Percentiles rank a stretch among this genome's conserved stretches.
phyloP scores from a whole-genome alignment of 352 stramenopile genomes.

The Phytophthora tubulina region DNA sequence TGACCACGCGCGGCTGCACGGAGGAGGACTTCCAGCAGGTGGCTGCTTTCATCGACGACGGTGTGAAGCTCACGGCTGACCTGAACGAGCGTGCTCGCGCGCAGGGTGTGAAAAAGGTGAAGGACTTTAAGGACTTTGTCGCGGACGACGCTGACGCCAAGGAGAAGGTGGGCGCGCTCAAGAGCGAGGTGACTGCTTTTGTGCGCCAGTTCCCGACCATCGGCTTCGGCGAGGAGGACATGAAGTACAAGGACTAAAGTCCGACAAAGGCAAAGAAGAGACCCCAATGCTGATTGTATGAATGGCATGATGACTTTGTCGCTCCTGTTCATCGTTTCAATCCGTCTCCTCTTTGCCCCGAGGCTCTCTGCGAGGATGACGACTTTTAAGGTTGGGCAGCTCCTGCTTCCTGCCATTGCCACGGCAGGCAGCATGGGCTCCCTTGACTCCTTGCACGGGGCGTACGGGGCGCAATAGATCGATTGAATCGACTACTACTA shows the following conservation, averaged over 20 bases:
- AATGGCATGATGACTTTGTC: conserved; percentile 25
- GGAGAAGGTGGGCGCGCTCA: conserved; percentile 81
- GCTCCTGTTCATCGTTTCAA: conserved; percentile 14
- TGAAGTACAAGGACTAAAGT: conserved; percentile 88
- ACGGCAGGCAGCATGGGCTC: conserved; percentile 21
- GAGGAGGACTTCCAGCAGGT: conserved; percentile 97
- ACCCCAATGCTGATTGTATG: conserved; percentile 10
- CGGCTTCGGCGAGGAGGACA: conserved; percentile 95
- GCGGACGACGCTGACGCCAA: conserved; percentile 52
- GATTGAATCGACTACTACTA: background rate
- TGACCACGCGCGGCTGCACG: conserved; percentile 96
- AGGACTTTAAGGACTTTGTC: conserved; percentile 89
- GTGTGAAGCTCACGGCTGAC: conserved; percentile 93
- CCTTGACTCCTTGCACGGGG: conserved; percentile 28
- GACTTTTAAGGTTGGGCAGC: background rate
- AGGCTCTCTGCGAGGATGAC: conserved; percentile 27
- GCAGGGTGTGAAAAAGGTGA: conserved; percentile 97
- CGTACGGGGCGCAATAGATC: background rate
- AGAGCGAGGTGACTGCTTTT: conserved; percentile 93
- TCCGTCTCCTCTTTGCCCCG: conserved; percentile 19
- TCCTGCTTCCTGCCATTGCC: conserved; percentile 25
- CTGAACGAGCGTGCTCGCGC: conserved; percentile 91
- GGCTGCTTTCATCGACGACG: conserved; percentile 96
- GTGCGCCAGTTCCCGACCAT: conserved; percentile 96
- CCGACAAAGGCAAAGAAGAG: conserved; percentile 17